These are phyloP conservation scores for Talinum fruticosum DNA, from an alignment of 148 eudicot species.

Conservation along the genomic window DNA sequence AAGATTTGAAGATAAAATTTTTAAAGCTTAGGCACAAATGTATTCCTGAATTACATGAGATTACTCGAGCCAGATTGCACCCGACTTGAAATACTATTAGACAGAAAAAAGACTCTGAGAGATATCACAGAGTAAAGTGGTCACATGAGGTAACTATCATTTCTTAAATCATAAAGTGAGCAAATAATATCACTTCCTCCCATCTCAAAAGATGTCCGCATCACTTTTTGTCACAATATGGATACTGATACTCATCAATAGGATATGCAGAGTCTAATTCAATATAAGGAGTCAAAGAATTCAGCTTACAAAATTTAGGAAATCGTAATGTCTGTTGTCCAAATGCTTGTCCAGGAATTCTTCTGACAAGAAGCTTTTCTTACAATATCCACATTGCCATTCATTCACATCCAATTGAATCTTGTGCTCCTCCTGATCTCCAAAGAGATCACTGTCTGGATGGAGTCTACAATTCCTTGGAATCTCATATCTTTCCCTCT, in stretches of 20 bases:
- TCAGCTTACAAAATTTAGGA: constrained; percentile 67
- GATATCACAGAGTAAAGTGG: not conserved
- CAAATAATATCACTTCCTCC: too few species aligned
- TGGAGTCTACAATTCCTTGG: constrained; percentile 70
- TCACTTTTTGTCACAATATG: too few species aligned
- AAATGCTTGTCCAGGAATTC: constrained; percentile 75
- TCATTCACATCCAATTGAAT: constrained; percentile 63
- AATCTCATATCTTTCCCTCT: constrained; percentile 64
- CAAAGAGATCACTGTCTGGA: constrained; percentile 73
- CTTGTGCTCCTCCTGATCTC: constrained; percentile 90
- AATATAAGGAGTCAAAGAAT: not conserved
- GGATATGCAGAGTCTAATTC: not conserved
- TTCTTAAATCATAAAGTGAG: not conserved
- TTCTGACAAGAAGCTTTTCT: constrained; percentile 71
- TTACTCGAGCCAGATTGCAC: not conserved
- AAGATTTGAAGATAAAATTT: not conserved
- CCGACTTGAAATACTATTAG: not conserved
- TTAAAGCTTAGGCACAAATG: not conserved
- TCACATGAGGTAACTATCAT: constrained; percentile 1
- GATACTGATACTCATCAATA: not conserved
- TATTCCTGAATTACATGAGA: not conserved
- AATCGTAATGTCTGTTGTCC: constrained; percentile 69
- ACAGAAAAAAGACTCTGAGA: too few species aligned
- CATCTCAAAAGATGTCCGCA: too few species aligned
- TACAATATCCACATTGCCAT: constrained; percentile 94